phyloP scores from a whole-genome alignment of 2,329 filamentous ascomycete genomes.

The Ilyonectria robusta region DNA sequence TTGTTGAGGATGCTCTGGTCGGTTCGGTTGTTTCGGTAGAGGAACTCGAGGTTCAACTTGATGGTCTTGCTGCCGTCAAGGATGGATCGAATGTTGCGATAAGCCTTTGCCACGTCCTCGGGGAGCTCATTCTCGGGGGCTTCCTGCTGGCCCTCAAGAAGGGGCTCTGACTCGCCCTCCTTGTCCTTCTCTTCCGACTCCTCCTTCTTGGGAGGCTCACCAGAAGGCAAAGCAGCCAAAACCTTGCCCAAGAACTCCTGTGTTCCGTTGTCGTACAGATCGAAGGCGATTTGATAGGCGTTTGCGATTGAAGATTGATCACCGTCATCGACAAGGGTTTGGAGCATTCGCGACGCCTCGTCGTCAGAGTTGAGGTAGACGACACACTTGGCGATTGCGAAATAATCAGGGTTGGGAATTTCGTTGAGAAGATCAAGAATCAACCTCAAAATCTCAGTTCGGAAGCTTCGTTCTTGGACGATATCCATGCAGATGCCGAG shows the following conservation, averaged over 20 bases:
- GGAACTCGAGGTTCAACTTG: slow-evolving; percentile 93
- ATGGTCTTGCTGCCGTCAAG: slow-evolving; percentile 94
- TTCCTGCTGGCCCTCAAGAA: slow-evolving; percentile 65
- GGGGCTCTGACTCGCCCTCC: slow-evolving; percentile 62
- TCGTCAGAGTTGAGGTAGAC: slow-evolving; percentile 95
- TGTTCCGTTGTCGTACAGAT: slow-evolving; percentile 98
- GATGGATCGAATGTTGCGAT: slow-evolving; percentile 75
- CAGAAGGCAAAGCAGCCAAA: slow-evolving; percentile 80
- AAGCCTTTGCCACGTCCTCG: slow-evolving; percentile 69
- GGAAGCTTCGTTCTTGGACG: slow-evolving; percentile 91
- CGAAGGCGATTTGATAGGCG: slow-evolving; percentile 98
- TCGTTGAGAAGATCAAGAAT: slow-evolving; percentile 97
- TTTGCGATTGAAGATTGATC: slow-evolving; percentile 85
- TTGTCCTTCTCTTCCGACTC: slow-evolving; percentile 62
- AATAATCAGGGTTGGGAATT: slow-evolving; percentile 94
- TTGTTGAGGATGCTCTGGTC: slow-evolving; percentile 96
- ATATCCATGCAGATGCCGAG: slow-evolving; percentile 97
- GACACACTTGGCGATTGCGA: slow-evolving; percentile 97
- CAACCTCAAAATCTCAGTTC: slow-evolving; percentile 86
- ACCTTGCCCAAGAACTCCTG: slow-evolving; percentile 97
- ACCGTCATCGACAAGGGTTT: slow-evolving; percentile 83
- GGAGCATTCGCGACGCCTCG: slow-evolving; percentile 89
- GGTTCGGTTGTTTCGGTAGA: slow-evolving; percentile 95
- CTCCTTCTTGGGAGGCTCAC: slow-evolving; percentile 59
- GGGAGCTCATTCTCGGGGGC: slow-evolving; percentile 69